Conservation (phyloP, 192 early-diverging fungal genomes). For the Mortierella alpina region DNA sequence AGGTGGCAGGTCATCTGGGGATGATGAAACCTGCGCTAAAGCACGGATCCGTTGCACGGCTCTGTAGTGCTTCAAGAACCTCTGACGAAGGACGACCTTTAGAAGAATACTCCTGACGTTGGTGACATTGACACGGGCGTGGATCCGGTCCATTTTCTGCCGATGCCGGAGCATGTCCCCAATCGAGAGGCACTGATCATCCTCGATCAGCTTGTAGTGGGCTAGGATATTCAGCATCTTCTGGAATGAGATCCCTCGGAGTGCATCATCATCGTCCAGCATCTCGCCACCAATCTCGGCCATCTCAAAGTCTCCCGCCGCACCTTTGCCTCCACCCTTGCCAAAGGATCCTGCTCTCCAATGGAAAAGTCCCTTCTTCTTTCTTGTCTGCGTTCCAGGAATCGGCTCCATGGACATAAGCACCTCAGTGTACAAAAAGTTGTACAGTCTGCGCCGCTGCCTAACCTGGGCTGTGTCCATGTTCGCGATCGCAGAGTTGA, state of each 20-base stretch:
- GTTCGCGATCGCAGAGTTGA: slow-evolving; percentile 49
- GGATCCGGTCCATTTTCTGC: slow-evolving; percentile 52
- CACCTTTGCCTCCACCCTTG: not conserved
- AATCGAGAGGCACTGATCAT: slow-evolving; percentile 62
- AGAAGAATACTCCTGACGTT: slow-evolving; percentile 30
- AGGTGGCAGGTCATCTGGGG: not conserved
- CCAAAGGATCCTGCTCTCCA: slow-evolving; percentile 1
- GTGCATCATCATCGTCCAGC: slow-evolving; percentile 2
- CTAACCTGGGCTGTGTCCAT: slow-evolving; percentile 42
- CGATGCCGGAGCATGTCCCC: slow-evolving; percentile 45
- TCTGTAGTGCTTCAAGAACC: slow-evolving; percentile 41
- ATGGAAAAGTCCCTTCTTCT: slow-evolving; percentile 13
- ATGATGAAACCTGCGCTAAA: not conserved
- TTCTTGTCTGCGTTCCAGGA: slow-evolving; percentile 19
- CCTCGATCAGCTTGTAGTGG: slow-evolving; percentile 65
- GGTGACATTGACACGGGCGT: slow-evolving; percentile 38
- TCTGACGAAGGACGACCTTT: slow-evolving; percentile 24
- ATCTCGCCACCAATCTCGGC: slow-evolving; percentile 13
- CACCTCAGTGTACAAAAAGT: slow-evolving; percentile 55
- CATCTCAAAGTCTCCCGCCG: slow-evolving; percentile 37
- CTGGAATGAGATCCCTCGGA: slow-evolving; percentile 56
- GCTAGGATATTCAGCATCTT: slow-evolving; percentile 68
- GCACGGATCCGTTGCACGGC: slow-evolving; percentile 17
- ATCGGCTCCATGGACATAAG: slow-evolving; percentile 53
- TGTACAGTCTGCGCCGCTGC: slow-evolving; percentile 52